Evolutionary conservation across 1,284 basidiomycete genomes (phyloP).

Genomic region (Phlebopus sp.): DNA sequence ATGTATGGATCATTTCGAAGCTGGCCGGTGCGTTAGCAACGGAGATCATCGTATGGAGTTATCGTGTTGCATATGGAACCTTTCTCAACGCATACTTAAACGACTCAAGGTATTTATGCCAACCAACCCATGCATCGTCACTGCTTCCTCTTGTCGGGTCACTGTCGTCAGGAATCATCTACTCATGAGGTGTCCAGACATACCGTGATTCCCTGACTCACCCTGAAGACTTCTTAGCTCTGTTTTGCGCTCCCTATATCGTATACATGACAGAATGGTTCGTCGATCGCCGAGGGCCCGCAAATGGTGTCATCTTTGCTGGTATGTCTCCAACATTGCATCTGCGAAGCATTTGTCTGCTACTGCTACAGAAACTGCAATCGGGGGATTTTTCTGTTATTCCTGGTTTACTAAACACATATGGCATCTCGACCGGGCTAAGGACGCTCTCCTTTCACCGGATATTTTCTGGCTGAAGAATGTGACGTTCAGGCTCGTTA

Average conservation of each 20-base stretch:
- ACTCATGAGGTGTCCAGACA: slow-evolving; percentile 30
- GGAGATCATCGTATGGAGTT: slow-evolving; percentile 41
- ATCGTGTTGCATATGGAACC: slow-evolving; percentile 34
- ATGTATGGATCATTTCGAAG: slow-evolving; percentile 15
- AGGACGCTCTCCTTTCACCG: slow-evolving; percentile 29
- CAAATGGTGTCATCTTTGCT: slow-evolving; percentile 41
- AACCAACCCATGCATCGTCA: slow-evolving; percentile 25
- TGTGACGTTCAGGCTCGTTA: slow-evolving; percentile 28
- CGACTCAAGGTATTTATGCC: slow-evolving; percentile 24
- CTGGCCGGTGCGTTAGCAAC: slow-evolving; percentile 35
- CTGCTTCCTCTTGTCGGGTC: slow-evolving; percentile 36
- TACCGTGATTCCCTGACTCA: background rate
- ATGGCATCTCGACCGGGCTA: slow-evolving; percentile 28
- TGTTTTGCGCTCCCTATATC: slow-evolving; percentile 37
- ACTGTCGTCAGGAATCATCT: slow-evolving; percentile 34
- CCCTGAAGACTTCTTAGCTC: slow-evolving; percentile 18
- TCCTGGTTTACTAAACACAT: slow-evolving; percentile 26
- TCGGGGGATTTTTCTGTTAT: slow-evolving; percentile 38
- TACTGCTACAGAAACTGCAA: slow-evolving; percentile 27
- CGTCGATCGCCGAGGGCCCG: slow-evolving; percentile 36
- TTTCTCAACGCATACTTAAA: slow-evolving; percentile 35
- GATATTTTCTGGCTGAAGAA: slow-evolving; percentile 24
- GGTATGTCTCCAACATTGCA: slow-evolving; percentile 20
- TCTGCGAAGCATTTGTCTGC: background rate
- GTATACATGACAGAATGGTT: slow-evolving; percentile 46